These are phyloP conservation scores for Agroathelia rolfsii DNA, from an alignment of 1,284 basidiomycete species.

Conservation along the genomic window DNA sequence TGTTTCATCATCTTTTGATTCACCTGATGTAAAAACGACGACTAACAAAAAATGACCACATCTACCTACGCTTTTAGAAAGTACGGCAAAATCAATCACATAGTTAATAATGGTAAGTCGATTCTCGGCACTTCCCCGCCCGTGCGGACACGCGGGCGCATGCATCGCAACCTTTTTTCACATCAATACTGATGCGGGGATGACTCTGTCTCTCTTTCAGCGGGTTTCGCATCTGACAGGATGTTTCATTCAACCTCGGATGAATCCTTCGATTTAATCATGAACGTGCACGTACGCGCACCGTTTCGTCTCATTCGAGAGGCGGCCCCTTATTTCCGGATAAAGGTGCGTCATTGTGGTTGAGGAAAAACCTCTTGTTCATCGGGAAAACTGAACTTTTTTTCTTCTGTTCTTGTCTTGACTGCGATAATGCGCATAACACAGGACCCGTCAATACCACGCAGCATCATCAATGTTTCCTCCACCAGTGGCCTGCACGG, in stretches of 20 bases:
- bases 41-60: too few species aligned
- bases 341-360: constrained; percentile 61
- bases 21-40: background rate
- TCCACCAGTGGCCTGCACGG: constrained; percentile 73
- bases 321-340: constrained; percentile 76
- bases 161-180: too few species aligned
- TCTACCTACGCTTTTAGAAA: constrained; percentile 31
- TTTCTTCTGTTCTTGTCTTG: background rate
- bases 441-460: constrained; percentile 53
- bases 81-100: constrained; percentile 78
- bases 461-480: constrained; percentile 71
- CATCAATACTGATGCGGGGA: too few species aligned
- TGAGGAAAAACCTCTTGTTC: too few species aligned
- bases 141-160: too few species aligned
- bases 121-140: constrained; percentile 1
- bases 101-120: constrained; percentile 69
- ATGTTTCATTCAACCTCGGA: constrained; percentile 85
- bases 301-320: constrained; percentile 80
- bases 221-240: constrained; percentile 82
- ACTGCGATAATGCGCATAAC: constrained; percentile 18
- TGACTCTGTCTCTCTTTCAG: too few species aligned
- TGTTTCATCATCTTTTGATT: constrained; percentile 1
- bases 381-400: constrained; percentile 4
- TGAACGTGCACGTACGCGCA: constrained; percentile 44
- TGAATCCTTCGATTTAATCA: constrained; percentile 74